Conservation (phyloP, 129 eudicot genomes). For the Chrysanthemum lavandulifolium region DNA sequence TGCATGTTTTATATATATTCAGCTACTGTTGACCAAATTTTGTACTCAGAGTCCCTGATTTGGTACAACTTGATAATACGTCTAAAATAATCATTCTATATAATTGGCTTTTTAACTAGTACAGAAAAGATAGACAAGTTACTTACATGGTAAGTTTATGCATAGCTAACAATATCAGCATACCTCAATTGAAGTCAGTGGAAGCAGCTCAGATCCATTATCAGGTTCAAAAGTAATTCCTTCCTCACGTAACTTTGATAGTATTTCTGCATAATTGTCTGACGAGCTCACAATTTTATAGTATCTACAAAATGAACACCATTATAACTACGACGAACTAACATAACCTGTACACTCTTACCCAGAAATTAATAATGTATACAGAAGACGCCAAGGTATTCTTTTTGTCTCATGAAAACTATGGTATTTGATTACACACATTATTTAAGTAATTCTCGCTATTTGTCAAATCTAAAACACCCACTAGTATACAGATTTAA, state of each 20-base stretch:
- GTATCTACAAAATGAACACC: slow-evolving; percentile 38
- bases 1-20: neutral
- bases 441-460: neutral
- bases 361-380: neutral
- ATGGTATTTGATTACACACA: neutral
- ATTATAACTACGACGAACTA: neutral
- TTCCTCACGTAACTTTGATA: slow-evolving; percentile 80
- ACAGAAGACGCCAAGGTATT: slow-evolving; percentile 1
- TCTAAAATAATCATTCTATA: neutral
- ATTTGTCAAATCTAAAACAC: neutral
- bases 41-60: neutral
- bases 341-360: slow-evolving; percentile 1
- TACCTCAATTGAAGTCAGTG: slow-evolving; percentile 72
- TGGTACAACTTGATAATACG: neutral
- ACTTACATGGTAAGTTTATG: slow-evolving; percentile 2
- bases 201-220: slow-evolving; percentile 81
- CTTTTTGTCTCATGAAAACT: neutral
- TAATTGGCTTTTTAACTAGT: neutral
- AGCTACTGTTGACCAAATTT: neutral
- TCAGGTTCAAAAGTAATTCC: slow-evolving; percentile 77
- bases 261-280: slow-evolving; percentile 69
- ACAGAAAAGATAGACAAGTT: neutral
- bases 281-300: slow-evolving; percentile 78
- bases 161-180: neutral
- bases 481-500: neutral